These are phyloP conservation scores for Schoenoplectus triqueter DNA, from an alignment of 202 grass and related monocot genomes.

Conservation along the genomic window DNA sequence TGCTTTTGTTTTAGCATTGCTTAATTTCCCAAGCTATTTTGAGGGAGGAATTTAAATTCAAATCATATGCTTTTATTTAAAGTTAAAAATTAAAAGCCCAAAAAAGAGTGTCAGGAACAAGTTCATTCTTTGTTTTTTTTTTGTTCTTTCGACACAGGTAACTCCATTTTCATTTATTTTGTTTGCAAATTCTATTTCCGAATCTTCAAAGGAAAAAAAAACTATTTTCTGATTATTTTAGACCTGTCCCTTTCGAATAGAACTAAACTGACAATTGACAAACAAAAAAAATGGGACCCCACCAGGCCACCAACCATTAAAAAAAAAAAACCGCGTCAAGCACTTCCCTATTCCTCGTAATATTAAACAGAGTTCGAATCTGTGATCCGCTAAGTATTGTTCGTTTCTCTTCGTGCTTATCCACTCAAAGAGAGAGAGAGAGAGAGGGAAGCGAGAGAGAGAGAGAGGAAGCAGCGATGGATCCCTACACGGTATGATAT, in stretches of 20 bases:
- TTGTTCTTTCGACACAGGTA: background rate
- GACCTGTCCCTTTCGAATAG: background rate
- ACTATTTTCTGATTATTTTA: background rate
- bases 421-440: background rate
- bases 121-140: background rate
- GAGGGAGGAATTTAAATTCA: background rate
- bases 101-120: background rate
- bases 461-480: conserved; percentile 45
- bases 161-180: background rate
- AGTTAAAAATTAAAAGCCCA: background rate
- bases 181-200: background rate
- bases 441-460: background rate
- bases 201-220: too few relatives aligned
- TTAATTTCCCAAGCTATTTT: background rate
- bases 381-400: background rate
- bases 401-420: conserved; percentile 45
- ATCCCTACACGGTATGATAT: conserved; percentile 69
- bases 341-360: background rate
- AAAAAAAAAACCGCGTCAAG: conserved; percentile 9
- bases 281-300: background rate
- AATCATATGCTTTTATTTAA: background rate
- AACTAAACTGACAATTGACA: background rate
- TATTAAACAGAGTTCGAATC: too few relatives aligned
- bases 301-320: conserved; percentile 6
- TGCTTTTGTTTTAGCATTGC: background rate